phyloP scores from a whole-genome alignment of 768 basidiomycete species.

The Mycena crocata region DNA sequence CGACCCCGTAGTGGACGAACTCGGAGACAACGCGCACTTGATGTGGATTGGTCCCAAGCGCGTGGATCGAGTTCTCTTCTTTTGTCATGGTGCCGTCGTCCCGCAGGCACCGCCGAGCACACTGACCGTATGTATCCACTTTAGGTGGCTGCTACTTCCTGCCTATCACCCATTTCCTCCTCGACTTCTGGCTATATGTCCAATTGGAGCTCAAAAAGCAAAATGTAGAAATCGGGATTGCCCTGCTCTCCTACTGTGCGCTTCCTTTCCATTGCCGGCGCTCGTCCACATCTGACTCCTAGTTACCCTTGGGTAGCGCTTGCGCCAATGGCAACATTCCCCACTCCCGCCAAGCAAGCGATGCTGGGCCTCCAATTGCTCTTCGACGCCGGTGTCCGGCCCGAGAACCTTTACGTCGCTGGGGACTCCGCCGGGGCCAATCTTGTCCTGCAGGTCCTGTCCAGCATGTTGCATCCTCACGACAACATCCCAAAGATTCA shows the following conservation, averaged over 20 bases:
- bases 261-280: not conserved
- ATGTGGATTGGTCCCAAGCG: conserved; percentile 47
- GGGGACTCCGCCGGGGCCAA: conserved; percentile 57
- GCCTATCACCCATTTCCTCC: not conserved
- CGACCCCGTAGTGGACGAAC: conserved; percentile 38
- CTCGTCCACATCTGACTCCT: not conserved
- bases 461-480: conserved; percentile 51
- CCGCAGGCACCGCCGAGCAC: not conserved
- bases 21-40: conserved; percentile 40
- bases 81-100: conserved; percentile 42
- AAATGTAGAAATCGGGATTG: not conserved
- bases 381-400: conserved; percentile 42
- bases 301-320: conserved; percentile 44
- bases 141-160: conserved; percentile 4
- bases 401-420: conserved; percentile 46
- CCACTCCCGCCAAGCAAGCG: conserved; percentile 48
- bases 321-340: conserved; percentile 49
- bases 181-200: conserved; percentile 4
- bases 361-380: conserved; percentile 47
- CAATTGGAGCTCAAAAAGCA: not conserved
- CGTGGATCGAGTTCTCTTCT: conserved; percentile 45
- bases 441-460: conserved; percentile 49
- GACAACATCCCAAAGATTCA: conserved; percentile 39
- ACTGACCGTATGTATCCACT: not conserved
- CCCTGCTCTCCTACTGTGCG: conserved; percentile 1